Evolutionary conservation across 495 filamentous ascomycete genomes (phyloP).

Genomic region (Penicillium coprophilum): DNA sequence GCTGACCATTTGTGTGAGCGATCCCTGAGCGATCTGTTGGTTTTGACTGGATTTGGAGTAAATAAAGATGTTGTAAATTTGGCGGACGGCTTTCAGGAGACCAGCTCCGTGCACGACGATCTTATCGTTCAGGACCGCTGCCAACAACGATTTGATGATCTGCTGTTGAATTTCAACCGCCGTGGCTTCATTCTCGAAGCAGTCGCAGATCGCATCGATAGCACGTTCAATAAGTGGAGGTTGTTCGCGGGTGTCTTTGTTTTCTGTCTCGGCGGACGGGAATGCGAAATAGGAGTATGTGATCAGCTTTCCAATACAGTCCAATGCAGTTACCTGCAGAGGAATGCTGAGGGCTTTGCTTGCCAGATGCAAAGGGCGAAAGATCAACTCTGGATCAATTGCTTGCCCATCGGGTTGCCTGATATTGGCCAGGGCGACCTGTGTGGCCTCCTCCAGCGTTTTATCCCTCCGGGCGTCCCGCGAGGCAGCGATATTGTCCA

Average conservation of each 20-base stretch:
- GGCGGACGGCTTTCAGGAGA: constrained; percentile 94
- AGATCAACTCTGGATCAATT: constrained; percentile 82
- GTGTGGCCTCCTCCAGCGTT: constrained; percentile 73
- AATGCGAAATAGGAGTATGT: constrained; percentile 97
- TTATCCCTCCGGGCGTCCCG: constrained; percentile 83
- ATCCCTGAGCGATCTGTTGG: constrained; percentile 95
- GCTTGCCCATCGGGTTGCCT: constrained; percentile 69
- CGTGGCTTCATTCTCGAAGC: constrained; percentile 94
- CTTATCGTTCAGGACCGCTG: constrained; percentile 96
- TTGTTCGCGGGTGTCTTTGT: constrained; percentile 45
- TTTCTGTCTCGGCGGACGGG: constrained; percentile 54
- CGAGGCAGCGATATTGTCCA: constrained; percentile 85
- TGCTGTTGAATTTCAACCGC: constrained; percentile 89
- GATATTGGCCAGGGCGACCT: constrained; percentile 79
- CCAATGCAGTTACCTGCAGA: constrained; percentile 83
- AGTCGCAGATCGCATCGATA: constrained; percentile 99
- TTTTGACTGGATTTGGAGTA: constrained; percentile 87
- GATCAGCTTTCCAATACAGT: constrained; percentile 98
- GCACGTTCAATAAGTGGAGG: constrained; percentile 88
- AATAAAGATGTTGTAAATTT: constrained; percentile 98
- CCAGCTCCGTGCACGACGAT: constrained; percentile 97
- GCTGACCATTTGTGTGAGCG: constrained; percentile 96
- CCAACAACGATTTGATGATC: constrained; percentile 94
- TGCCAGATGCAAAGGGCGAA: constrained; percentile 83
- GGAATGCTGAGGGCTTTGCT: constrained; percentile 80